Evolutionary conservation across 768 basidiomycete species (phyloP).

Genomic region (Tulasnella sp.): DNA sequence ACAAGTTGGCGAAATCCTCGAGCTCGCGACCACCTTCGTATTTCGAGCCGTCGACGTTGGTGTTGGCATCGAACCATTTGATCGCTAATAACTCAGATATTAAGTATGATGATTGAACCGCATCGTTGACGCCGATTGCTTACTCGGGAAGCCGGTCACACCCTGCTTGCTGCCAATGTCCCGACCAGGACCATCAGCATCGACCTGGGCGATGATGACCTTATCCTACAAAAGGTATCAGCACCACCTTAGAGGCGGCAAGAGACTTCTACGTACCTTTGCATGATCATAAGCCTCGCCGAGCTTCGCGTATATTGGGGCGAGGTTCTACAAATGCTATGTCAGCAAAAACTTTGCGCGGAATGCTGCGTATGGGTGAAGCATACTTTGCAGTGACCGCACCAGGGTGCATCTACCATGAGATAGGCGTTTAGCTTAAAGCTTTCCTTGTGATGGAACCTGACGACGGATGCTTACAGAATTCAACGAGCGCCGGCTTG

Average conservation of each 20-base stretch:
- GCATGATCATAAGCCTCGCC: constrained; percentile 81
- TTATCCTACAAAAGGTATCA: constrained; percentile 52
- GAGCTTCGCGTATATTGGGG: constrained; percentile 84
- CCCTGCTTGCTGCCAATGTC: constrained; percentile 73
- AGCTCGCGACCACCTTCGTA: constrained; percentile 83
- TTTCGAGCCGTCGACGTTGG: constrained; percentile 56
- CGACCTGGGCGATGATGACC: constrained; percentile 87
- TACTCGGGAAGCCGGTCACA: constrained; percentile 86
- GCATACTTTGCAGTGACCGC: constrained; percentile 85
- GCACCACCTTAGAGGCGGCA: background rate
- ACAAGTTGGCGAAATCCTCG: constrained; percentile 76
- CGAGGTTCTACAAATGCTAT: constrained; percentile 66
- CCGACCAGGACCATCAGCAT: constrained; percentile 86
- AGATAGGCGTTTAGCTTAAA: background rate
- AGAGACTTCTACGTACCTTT: constrained; percentile 44
- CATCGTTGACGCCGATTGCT: constrained; percentile 43
- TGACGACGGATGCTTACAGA: constrained; percentile 57
- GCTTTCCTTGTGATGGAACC: background rate
- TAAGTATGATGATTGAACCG: background rate
- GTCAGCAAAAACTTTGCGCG: background rate
- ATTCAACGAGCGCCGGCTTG: constrained; percentile 85
- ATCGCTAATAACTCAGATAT: constrained; percentile 57
- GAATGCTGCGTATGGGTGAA: constrained; percentile 6
- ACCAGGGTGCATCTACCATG: constrained; percentile 79
- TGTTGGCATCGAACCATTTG: constrained; percentile 85